Evolutionary conservation across 306 rosid species (phyloP), one percentile per base, ranked within the genome.

Genomic region (Cicer chorassanicum): DNA sequence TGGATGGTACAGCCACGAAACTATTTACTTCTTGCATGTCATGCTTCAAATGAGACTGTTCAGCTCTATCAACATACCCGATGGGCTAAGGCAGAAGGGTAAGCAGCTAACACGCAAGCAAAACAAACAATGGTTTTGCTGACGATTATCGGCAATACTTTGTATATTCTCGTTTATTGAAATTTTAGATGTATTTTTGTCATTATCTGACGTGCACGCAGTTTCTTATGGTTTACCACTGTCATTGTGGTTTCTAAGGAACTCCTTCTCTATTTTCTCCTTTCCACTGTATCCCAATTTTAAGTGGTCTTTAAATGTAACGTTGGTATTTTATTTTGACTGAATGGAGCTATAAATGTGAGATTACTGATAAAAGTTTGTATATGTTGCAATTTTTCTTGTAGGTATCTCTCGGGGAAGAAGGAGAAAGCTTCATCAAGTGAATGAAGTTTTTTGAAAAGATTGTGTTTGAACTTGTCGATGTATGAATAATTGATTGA

Each of bases 1-100:
- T 90, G 91, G 91, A 88, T 90, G 93, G 91, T 90, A 21, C 88
- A 78, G 56, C 96, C 96, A 40, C 88, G 93, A 45, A 90, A 90
- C 77, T 83, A 81, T 74, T 78, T 83, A 56, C 96, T 90, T 74
- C 84, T 90, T 18, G 93, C 68, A 2, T 90, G 88, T 39, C 96
- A 90, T 81, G 87, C 51, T 53, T 79, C 90, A 5, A 90, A 90
- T 70, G 93, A 90, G 84, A 84, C 90, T 18, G 93, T 87, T 55
- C 96, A 90, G 74, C 87, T 90, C 65, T 88, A 87, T 72, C 93
- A 87, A 55, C 66, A 85, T 79, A 85, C 93, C 15, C 88, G 96
- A 51, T 88, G 92, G 89, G 82, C 84, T n/a, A 83, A 55, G 84
- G 76, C 76, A 70, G 77, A 85, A 54, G 88, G 91, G 89, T 88